phyloP scores from a whole-genome alignment of 2,329 filamentous ascomycete species.

The Xylariomycetidae sp. region DNA sequence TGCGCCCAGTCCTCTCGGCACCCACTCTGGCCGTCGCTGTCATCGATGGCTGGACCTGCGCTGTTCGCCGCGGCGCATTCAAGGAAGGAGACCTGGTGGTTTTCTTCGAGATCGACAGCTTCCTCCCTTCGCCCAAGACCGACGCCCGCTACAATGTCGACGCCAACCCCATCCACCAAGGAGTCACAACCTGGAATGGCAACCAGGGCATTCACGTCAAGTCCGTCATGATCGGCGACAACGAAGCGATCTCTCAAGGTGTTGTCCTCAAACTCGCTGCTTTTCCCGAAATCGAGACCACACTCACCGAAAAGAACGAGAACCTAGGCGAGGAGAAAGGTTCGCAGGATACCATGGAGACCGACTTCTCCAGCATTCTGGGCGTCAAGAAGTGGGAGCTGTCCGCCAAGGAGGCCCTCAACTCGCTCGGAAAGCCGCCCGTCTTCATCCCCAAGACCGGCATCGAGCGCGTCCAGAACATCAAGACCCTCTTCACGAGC shows the following conservation, averaged over 20 bases:
- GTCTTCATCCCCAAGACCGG: conserved; percentile 19
- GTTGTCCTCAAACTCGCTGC: conserved; percentile 7
- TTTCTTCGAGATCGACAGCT: conserved; percentile 24
- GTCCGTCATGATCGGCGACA: conserved; percentile 9
- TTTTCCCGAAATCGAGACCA: conserved; percentile 12
- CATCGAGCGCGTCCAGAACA: conserved; percentile 22
- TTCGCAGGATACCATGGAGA: conserved; percentile 3
- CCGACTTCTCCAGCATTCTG: conserved; percentile 15
- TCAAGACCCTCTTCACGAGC: conserved; percentile 22
- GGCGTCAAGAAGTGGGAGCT: conserved; percentile 11
- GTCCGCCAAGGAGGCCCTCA: background rate
- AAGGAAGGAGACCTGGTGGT: conserved; percentile 13
- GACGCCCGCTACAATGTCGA: conserved; percentile 3
- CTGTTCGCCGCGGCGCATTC: conserved; percentile 13
- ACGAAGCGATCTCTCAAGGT: conserved; percentile 18
- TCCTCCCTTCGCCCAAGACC: conserved; percentile 14
- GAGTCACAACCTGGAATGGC: conserved; percentile 8
- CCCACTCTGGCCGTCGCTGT: conserved; percentile 2
- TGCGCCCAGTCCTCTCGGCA: background rate
- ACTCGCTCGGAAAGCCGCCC: conserved; percentile 9
- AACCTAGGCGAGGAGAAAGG: background rate
- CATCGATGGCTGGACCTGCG: conserved; percentile 24
- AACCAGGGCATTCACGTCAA: conserved; percentile 16
- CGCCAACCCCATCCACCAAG: background rate
- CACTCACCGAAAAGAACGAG: conserved; percentile 1